Percentiles rank a stretch among this genome's conserved stretches.
Conservation (phyloP, 1,284 basidiomycete genomes). For the Microbotryum lychnidis-dioicae region DNA sequence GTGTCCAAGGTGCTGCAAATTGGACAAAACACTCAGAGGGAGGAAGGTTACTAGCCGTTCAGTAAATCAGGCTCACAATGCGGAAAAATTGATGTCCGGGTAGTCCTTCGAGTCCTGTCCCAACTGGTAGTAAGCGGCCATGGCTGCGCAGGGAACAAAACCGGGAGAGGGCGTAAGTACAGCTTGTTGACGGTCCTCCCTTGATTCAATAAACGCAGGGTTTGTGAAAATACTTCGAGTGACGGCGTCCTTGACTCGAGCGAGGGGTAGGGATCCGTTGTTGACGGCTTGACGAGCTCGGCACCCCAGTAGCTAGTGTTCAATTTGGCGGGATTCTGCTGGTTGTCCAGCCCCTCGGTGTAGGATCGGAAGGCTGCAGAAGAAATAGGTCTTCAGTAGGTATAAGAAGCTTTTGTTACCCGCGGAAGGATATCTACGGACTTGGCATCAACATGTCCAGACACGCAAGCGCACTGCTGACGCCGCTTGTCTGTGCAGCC, state of each 20-base stretch:
- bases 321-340: constrained; percentile 18
- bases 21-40: neutral
- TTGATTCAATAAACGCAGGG: too few species aligned
- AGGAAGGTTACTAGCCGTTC: neutral
- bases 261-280: constrained; percentile 49
- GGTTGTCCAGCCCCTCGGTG: neutral
- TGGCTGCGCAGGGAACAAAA: neutral
- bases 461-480: constrained; percentile 25
- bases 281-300: constrained; percentile 44
- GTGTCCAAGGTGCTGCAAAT: constrained; percentile 38
- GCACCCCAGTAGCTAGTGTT: constrained; percentile 26
- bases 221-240: constrained; percentile 50
- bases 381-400: too few species aligned
- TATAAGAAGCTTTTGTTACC: too few species aligned
- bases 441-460: constrained; percentile 24
- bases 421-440: neutral
- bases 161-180: too few species aligned
- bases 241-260: constrained; percentile 45
- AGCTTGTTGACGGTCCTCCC: too few species aligned
- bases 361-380: constrained; percentile 22
- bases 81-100: constrained; percentile 37
- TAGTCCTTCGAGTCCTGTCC: constrained; percentile 33
- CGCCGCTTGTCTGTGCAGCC: constrained; percentile 20
- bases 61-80: neutral
- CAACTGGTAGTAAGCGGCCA: constrained; percentile 35